A percentile compares a stretch with the other conserved stretches of the same genome.
Conservation (phyloP, 2,329 filamentous ascomycete species). For the Chaetomium sp. region DNA sequence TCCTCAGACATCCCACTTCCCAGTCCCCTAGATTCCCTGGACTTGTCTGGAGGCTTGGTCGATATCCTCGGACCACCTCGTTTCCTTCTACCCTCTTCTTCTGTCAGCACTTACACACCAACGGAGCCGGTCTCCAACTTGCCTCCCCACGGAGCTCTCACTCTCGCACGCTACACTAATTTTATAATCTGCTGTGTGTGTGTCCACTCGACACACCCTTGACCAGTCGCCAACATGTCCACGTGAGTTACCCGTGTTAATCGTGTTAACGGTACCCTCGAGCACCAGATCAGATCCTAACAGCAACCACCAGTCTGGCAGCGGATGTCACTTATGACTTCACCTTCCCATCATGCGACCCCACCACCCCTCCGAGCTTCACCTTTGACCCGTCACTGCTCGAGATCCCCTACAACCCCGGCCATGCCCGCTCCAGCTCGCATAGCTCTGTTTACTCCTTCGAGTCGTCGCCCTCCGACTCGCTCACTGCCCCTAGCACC, state of each 20-base stretch:
- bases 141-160: conserved; percentile 25
- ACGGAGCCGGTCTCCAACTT: conserved; percentile 36
- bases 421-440: conserved; percentile 65
- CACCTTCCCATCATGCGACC: conserved; percentile 57
- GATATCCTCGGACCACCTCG: conserved; percentile 22
- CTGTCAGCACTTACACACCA: conserved; percentile 28
- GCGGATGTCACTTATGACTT: conserved; percentile 65
- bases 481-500: conserved; percentile 58
- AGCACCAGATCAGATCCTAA: conserved; percentile 28
- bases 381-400: conserved; percentile 60
- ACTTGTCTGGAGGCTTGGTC: conserved; percentile 30
- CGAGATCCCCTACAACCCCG: conserved; percentile 55
- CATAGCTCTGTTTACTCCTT: conserved; percentile 68
- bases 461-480: conserved; percentile 66
- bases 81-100: conserved; percentile 30
- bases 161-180: conserved; percentile 30
- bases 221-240: conserved; percentile 44
- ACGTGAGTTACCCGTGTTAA: conserved; percentile 45
- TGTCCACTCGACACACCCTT: conserved; percentile 33
- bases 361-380: conserved; percentile 54
- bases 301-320: conserved; percentile 54
- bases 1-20: conserved; percentile 35
- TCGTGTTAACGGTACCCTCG: neutral
- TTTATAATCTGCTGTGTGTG: conserved; percentile 36
- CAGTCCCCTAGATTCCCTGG: conserved; percentile 24